A percentile compares a stretch with the other conserved stretches of the same genome.
Conservation (phyloP, 1,284 basidiomycete species). For the Meripilus lineatus region DNA sequence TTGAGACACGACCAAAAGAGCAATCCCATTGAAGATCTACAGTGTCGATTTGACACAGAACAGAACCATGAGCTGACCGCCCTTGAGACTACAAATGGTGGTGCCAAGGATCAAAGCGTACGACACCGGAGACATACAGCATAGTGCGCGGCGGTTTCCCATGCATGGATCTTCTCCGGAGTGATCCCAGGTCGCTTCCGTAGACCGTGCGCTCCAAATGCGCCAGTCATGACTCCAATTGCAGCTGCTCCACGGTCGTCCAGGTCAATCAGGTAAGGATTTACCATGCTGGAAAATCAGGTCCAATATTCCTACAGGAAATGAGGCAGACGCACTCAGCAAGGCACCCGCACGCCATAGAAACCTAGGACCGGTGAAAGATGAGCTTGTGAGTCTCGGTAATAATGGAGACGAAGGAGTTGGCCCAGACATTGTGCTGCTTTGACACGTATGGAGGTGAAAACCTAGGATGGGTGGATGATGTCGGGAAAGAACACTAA, state of each 20-base stretch:
- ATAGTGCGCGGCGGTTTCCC: constrained; percentile 60
- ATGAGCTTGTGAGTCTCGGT: constrained; percentile 10
- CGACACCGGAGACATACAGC: constrained; percentile 39
- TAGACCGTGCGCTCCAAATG: constrained; percentile 69
- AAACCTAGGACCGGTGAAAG: constrained; percentile 15
- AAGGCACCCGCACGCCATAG: constrained; percentile 27
- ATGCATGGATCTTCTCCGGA: constrained; percentile 50
- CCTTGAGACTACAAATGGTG: constrained; percentile 2
- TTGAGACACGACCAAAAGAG: constrained; percentile 63
- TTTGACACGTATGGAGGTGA: too few relatives aligned
- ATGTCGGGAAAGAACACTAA: not conserved
- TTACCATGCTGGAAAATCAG: constrained; percentile 8
- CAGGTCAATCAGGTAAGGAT: not conserved
- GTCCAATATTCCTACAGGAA: not conserved
- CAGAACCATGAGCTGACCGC: too few relatives aligned
- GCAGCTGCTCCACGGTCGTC: constrained; percentile 35
- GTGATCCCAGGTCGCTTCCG: constrained; percentile 44
- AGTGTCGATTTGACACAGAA: not conserved
- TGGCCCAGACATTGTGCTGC: constrained; percentile 19
- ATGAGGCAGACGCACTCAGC: constrained; percentile 17
- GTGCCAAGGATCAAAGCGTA: not conserved
- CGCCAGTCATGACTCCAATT: constrained; percentile 57
- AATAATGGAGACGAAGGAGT: constrained; percentile 23
- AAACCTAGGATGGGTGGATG: too few relatives aligned
- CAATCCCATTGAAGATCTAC: constrained; percentile 77